These are phyloP conservation scores for Anisodus acutangulus DNA, from an alignment of 257 asterid species.

Conservation along the genomic window DNA sequence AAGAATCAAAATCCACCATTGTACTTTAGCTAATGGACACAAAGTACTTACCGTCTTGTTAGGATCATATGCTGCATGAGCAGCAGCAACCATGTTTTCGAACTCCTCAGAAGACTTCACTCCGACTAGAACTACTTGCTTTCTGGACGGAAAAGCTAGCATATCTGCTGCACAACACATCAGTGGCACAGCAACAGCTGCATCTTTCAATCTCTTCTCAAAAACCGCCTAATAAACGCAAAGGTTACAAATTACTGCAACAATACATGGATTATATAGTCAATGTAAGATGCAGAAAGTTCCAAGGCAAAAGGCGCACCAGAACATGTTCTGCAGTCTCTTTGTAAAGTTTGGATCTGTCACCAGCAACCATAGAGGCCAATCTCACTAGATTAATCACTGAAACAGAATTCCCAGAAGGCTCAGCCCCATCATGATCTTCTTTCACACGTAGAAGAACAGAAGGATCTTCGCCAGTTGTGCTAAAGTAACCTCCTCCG, in stretches of 20 bases:
- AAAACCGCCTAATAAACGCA: slow-evolving; percentile 66
- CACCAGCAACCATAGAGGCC: slow-evolving; percentile 63
- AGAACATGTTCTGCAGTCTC: slow-evolving; percentile 67
- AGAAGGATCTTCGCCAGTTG: slow-evolving; percentile 87
- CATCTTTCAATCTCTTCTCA: slow-evolving; percentile 80
- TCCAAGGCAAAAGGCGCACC: slow-evolving; percentile 45
- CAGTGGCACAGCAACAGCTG: slow-evolving; percentile 75
- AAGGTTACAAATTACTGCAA: no score
- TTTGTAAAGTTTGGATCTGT: slow-evolving; percentile 54
- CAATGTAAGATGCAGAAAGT: not conserved
- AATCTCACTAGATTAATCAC: slow-evolving; percentile 75
- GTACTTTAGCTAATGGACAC: not conserved
- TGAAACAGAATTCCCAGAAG: slow-evolving; percentile 91
- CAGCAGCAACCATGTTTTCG: slow-evolving; percentile 72
- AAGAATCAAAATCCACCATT: not conserved
- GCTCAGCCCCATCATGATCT: slow-evolving; percentile 98
- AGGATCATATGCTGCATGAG: slow-evolving; percentile 71
- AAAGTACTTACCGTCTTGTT: slow-evolving; percentile 60
- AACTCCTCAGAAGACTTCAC: slow-evolving; percentile 46
- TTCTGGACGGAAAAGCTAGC: slow-evolving; percentile 63
- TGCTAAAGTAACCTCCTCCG: slow-evolving; percentile 92
- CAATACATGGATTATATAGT: not conserved
- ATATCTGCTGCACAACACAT: slow-evolving; percentile 94
- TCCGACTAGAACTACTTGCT: slow-evolving; percentile 78
- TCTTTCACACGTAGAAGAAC: slow-evolving; percentile 93